Evolutionary conservation across 805 yeast species (phyloP).

Genomic region (Myxozyma mucilagina): DNA sequence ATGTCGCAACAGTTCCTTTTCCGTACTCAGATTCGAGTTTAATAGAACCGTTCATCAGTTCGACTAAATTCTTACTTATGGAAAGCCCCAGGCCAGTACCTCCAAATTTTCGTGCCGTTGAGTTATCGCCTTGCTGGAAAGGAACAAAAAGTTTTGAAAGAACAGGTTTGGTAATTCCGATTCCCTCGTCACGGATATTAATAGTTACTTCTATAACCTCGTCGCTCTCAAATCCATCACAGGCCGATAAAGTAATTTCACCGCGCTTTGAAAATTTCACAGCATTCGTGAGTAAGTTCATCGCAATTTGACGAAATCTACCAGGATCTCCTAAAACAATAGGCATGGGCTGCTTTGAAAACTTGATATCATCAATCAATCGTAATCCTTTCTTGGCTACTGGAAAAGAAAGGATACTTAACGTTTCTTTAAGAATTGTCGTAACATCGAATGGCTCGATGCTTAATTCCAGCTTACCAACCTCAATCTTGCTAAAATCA

Average conservation of each 20-base stretch:
- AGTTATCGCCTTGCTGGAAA: slow-evolving; percentile 58
- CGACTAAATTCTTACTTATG: slow-evolving; percentile 50
- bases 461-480: slow-evolving; percentile 52
- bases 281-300: slow-evolving; percentile 56
- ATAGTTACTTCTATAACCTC: slow-evolving; percentile 39
- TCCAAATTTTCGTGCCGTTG: slow-evolving; percentile 53
- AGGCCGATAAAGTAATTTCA: slow-evolving; percentile 43
- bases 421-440: slow-evolving; percentile 50
- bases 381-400: slow-evolving; percentile 49
- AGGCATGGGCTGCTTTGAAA: slow-evolving; percentile 39
- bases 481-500: slow-evolving; percentile 57
- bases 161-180: slow-evolving; percentile 52
- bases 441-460: slow-evolving; percentile 48
- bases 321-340: slow-evolving; percentile 52
- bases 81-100: slow-evolving; percentile 56
- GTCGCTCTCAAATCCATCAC: slow-evolving; percentile 42
- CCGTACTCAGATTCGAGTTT: slow-evolving; percentile 50
- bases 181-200: slow-evolving; percentile 51
- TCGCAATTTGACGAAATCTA: slow-evolving; percentile 52
- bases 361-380: slow-evolving; percentile 47
- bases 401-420: slow-evolving; percentile 51
- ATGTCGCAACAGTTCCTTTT: slow-evolving; percentile 50
- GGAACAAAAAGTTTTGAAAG: slow-evolving; percentile 52
- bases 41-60: slow-evolving; percentile 52
- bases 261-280: slow-evolving; percentile 53